Conservation (phyloP, 306 rosid genomes). For the Calophaca sinica region DNA sequence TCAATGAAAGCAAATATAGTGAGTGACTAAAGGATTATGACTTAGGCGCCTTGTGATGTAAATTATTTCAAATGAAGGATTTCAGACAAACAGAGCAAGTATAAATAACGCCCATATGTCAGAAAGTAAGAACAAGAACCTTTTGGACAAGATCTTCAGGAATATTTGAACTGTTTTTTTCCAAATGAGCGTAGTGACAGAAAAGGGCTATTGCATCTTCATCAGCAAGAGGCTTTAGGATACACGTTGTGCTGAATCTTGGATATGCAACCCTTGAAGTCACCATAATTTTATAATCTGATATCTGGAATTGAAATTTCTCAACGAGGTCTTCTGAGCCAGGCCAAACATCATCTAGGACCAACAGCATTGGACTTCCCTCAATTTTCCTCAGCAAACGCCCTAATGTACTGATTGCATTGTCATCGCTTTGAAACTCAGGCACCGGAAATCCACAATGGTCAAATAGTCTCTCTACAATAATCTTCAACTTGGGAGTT, state of each 20-base stretch:
- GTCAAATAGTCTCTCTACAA: constrained; percentile 48
- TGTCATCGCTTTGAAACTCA: constrained; percentile 44
- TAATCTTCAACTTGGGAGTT: constrained; percentile 51
- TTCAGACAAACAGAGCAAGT: not conserved
- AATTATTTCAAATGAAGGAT: not conserved
- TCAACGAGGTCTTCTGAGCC: constrained; percentile 60
- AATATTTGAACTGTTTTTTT: constrained; percentile 28
- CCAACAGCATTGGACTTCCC: constrained; percentile 51
- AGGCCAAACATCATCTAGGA: constrained; percentile 72
- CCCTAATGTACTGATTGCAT: constrained; percentile 26
- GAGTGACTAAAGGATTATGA: not conserved
- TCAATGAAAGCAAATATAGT: constrained; percentile 33
- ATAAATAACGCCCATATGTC: not conserved
- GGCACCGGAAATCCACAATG: constrained; percentile 45
- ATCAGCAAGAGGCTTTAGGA: constrained; percentile 48
- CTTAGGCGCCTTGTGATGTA: not conserved
- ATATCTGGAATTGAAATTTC: constrained; percentile 46
- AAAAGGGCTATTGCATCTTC: constrained; percentile 62
- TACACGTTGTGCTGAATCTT: constrained; percentile 30
- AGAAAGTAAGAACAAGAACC: constrained; percentile 45
- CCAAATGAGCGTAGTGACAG: constrained; percentile 48
- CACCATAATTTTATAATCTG: constrained; percentile 65
- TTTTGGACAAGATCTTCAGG: constrained; percentile 44
- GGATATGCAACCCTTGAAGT: constrained; percentile 63
- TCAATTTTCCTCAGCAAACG: constrained; percentile 37